These are phyloP conservation scores for Stemphylium beticola DNA, from an alignment of 2,329 filamentous ascomycete genomes.

Conservation along the genomic window DNA sequence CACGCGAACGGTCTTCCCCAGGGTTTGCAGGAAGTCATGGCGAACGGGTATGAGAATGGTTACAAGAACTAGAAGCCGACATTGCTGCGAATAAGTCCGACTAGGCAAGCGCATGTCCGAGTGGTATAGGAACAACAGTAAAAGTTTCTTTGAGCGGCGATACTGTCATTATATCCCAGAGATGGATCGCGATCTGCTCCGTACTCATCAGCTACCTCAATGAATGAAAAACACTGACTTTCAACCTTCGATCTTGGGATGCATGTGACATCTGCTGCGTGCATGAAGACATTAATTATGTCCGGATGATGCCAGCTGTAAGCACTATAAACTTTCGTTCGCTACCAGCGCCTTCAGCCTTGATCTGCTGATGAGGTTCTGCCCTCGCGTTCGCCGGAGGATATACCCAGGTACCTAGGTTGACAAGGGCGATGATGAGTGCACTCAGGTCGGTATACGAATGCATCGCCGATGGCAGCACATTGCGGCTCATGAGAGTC, in stretches of 20 bases:
- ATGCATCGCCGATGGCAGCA: no score
- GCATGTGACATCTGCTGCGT: neutral
- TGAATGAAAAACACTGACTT: constrained; percentile 4
- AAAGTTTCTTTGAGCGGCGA: constrained; percentile 7
- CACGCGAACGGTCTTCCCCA: constrained; percentile 27
- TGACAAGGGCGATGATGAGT: no score
- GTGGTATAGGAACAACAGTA: constrained; percentile 5
- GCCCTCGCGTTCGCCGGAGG: no score
- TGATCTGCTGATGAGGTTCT: no score
- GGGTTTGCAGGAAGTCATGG: constrained; percentile 32
- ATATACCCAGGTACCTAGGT: no score
- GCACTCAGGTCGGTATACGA: no score
- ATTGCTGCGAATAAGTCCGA: constrained; percentile 19
- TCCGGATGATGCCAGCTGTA: neutral
- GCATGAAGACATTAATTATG: neutral
- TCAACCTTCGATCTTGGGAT: neutral
- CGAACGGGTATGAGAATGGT: constrained; percentile 41
- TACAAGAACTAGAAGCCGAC: constrained; percentile 36
- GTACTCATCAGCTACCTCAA: constrained; percentile 8
- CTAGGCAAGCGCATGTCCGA: constrained; percentile 17
- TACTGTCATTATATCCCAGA: neutral
- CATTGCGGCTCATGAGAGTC: no score
- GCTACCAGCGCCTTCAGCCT: no score
- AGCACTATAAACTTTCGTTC: no score
- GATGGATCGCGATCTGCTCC: constrained; percentile 4